Evolutionary conservation across 2,329 filamentous ascomycete genomes (phyloP).

Genomic region (Aspergillus versicolor): DNA sequence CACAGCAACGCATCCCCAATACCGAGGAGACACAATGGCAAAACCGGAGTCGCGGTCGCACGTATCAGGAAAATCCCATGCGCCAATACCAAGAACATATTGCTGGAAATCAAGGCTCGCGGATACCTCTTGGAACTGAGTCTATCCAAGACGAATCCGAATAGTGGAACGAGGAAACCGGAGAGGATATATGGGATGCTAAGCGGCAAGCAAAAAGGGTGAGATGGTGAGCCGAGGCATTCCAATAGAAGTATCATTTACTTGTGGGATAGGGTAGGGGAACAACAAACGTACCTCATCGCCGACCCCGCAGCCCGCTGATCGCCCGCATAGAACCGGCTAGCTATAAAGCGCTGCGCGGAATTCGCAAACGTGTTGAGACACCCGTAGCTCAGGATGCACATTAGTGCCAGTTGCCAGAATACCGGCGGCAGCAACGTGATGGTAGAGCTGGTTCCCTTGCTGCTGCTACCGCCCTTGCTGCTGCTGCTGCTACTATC

Average conservation of each 20-base stretch:
- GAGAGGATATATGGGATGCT: neutral
- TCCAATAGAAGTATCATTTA: too few species aligned
- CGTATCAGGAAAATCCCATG: neutral
- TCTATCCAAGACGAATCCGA: conserved; percentile 1
- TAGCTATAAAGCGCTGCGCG: conserved; percentile 7
- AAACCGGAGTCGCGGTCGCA: neutral
- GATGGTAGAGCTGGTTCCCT: neutral
- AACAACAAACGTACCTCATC: neutral
- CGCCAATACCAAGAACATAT: neutral
- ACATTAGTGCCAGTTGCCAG: conserved; percentile 5
- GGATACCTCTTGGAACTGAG: neutral
- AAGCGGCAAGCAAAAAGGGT: too few species aligned
- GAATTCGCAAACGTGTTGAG: conserved; percentile 8
- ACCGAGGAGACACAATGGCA: neutral
- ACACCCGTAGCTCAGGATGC: conserved; percentile 1
- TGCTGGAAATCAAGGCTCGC: neutral
- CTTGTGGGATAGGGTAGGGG: too few species aligned
- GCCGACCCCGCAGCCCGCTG: neutral
- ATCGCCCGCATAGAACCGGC: neutral
- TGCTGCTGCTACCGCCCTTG: too few species aligned
- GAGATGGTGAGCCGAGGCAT: too few species aligned
- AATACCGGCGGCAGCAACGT: neutral
- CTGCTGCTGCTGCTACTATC: too few species aligned
- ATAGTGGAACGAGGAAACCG: neutral
- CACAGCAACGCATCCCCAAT: neutral